Evolutionary conservation across 2,329 filamentous ascomycete genomes (phyloP).

Genomic region (Pochonia chlamydosporia): DNA sequence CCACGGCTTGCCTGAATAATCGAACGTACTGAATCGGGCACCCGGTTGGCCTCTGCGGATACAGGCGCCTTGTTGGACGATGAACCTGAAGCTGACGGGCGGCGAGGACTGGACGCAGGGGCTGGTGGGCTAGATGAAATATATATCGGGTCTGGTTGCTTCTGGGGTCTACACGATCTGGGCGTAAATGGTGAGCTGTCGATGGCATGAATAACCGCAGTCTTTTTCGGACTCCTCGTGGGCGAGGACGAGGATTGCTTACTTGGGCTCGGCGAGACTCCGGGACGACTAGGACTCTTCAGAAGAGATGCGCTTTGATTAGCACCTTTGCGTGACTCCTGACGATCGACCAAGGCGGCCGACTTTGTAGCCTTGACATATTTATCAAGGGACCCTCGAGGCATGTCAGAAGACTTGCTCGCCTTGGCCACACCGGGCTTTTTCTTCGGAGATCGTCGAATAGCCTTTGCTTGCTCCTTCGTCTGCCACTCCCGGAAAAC

Average conservation of each 20-base stretch:
- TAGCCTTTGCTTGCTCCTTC: slow-evolving; percentile 13
- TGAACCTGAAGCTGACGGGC: slow-evolving; percentile 15
- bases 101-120: slow-evolving; percentile 21
- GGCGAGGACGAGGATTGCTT: slow-evolving; percentile 27
- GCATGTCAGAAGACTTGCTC: slow-evolving; percentile 15
- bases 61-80: slow-evolving; percentile 4
- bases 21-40: slow-evolving; percentile 20
- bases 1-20: slow-evolving; percentile 14
- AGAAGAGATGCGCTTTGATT: slow-evolving; percentile 7
- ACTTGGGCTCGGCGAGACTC: slow-evolving; percentile 19
- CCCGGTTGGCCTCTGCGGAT: slow-evolving; percentile 11
- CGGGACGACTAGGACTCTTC: not conserved
- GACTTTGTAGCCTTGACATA: slow-evolving; percentile 36
- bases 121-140: slow-evolving; percentile 38
- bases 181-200: slow-evolving; percentile 37
- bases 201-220: slow-evolving; percentile 30
- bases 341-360: not conserved
- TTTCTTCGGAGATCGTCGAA: slow-evolving; percentile 20
- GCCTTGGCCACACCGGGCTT: slow-evolving; percentile 11
- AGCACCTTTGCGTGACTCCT: not conserved
- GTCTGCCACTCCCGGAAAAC: slow-evolving; percentile 22
- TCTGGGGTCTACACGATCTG: slow-evolving; percentile 25
- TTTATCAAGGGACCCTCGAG: slow-evolving; percentile 30
- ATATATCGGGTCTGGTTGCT: slow-evolving; percentile 32
- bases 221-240: slow-evolving; percentile 15